Percentiles rank a stretch among this genome's conserved stretches.
Conservation (phyloP, 176 grass and related monocot species). For the Bolboschoenus planiculmis region DNA sequence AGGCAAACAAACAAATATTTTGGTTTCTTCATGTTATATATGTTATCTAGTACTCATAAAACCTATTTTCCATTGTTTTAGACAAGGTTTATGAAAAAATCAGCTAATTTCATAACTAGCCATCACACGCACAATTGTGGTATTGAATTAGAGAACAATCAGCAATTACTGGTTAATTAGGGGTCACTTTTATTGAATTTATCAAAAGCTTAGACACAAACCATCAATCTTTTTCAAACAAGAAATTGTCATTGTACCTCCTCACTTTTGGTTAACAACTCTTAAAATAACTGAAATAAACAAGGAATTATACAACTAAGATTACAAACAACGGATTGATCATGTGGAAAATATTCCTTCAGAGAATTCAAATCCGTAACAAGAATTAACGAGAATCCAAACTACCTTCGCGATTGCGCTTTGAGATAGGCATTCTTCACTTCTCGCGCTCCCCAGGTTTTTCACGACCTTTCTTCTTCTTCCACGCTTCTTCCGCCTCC, state of each 20-base stretch:
- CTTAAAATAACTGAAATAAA: neutral
- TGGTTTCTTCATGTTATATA: neutral
- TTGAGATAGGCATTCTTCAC: constrained; percentile 53
- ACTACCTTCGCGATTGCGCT: constrained; percentile 51
- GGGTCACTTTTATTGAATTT: neutral
- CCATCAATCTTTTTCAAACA: neutral
- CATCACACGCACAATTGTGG: neutral
- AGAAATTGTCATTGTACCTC: neutral
- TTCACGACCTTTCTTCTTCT: neutral
- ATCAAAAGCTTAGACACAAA: neutral
- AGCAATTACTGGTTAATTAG: neutral
- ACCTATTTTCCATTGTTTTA: neutral
- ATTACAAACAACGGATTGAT: neutral
- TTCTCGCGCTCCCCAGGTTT: neutral
- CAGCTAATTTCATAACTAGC: neutral
- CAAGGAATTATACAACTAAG: neutral
- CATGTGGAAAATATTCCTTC: neutral
- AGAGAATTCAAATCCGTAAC: neutral
- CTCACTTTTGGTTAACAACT: neutral
- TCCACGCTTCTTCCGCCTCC: neutral
- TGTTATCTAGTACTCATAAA: neutral
- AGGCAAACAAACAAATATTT: neutral
- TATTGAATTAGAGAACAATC: neutral
- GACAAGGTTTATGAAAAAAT: neutral
- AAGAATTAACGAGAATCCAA: neutral